Percentiles rank a stretch among this genome's conserved stretches.
Evolutionary conservation across 2,329 filamentous ascomycete genomes (phyloP).

Genomic region (Periconia sp.): DNA sequence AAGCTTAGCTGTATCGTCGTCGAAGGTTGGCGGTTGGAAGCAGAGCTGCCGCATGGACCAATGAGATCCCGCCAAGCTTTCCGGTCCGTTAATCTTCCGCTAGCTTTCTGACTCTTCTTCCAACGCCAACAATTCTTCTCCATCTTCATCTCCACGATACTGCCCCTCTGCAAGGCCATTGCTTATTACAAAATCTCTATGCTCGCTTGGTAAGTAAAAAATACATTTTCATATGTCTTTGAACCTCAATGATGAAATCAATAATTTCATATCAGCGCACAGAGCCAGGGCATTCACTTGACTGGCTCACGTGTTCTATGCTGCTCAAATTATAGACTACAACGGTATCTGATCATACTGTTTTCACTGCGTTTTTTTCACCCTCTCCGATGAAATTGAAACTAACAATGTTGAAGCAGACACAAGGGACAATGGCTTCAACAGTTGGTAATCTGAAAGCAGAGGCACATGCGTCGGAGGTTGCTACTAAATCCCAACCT

Average conservation of each 20-base stretch:
- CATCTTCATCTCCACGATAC: not conserved
- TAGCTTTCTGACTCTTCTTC: not conserved
- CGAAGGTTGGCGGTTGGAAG: too few species aligned
- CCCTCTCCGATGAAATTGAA: not conserved
- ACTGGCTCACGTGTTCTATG: constrained; percentile 31
- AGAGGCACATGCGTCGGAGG: constrained; percentile 1
- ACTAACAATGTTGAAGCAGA: constrained; percentile 7
- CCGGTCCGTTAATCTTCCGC: not conserved
- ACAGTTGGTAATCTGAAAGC: not conserved
- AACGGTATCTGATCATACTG: constrained; percentile 40
- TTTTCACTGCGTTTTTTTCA: constrained; percentile 1
- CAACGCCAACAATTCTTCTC: not conserved
- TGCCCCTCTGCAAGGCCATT: too few species aligned
- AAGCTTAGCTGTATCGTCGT: too few species aligned
- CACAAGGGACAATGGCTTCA: constrained; percentile 1
- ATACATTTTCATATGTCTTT: not conserved
- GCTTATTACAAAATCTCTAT: too few species aligned
- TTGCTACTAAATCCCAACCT: constrained; percentile 6
- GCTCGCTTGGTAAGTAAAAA: constrained; percentile 4
- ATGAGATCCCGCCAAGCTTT: not conserved
- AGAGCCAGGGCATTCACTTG: constrained; percentile 35
- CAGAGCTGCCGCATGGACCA: not conserved
- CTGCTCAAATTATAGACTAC: constrained; percentile 41
- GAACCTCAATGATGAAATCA: constrained; percentile 24
- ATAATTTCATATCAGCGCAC: constrained; percentile 27